Conservation (phyloP, 1,139 yeast genomes). For the Torulaspora pretoriensis region DNA sequence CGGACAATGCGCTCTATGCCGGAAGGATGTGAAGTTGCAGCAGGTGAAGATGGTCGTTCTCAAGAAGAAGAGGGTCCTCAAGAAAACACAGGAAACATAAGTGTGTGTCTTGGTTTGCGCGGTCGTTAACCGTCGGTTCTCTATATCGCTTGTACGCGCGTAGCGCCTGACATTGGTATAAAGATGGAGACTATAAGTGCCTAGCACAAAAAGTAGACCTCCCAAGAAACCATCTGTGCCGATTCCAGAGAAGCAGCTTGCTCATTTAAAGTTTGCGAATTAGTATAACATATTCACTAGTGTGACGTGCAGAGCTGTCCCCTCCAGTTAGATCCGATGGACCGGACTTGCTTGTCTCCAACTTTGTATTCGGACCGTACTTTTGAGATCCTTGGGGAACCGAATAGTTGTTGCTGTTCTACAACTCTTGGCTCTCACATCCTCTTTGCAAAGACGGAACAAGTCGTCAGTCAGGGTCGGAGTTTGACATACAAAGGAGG, state of each 20-base stretch:
- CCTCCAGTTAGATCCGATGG: constrained; percentile 3
- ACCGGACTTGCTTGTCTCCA: constrained; percentile 4
- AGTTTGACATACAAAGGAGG: background rate
- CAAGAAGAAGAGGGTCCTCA: constrained; percentile 31
- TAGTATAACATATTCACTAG: background rate
- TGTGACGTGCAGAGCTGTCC: background rate
- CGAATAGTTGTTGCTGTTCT: background rate
- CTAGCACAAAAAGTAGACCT: constrained; percentile 1
- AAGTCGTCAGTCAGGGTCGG: background rate
- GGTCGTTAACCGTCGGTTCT: background rate
- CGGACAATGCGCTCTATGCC: constrained; percentile 50
- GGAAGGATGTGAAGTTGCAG: constrained; percentile 40
- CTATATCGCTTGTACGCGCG: background rate
- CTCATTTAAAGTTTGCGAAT: background rate
- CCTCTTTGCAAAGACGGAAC: background rate
- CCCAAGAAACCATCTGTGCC: background rate
- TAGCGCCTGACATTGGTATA: constrained; percentile 1
- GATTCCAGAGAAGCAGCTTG: background rate
- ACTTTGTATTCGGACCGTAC: constrained; percentile 1
- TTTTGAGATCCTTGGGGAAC: constrained; percentile 1
- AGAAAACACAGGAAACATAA: constrained; percentile 2
- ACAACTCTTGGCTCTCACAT: background rate
- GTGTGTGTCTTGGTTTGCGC: background rate
- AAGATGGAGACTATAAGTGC: constrained; percentile 1
- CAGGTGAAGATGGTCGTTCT: constrained; percentile 33